Conservation (phyloP, 345 rosid species). For the Eucalyptus coolabah region DNA sequence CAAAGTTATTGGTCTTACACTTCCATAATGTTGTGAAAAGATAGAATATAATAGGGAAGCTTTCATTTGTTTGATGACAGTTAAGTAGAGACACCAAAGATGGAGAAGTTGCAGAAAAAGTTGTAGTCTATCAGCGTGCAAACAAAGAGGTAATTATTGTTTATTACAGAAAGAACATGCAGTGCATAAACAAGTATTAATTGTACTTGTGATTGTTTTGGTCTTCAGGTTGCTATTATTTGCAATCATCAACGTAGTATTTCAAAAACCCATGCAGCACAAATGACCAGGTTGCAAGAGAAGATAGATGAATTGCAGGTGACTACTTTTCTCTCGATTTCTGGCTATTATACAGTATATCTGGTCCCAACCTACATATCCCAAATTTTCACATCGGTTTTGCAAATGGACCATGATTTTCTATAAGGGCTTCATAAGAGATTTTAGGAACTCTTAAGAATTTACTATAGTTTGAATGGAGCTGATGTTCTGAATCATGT, state of each 20-base stretch:
- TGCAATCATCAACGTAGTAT: constrained; percentile 96
- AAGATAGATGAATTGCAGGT: constrained; percentile 82
- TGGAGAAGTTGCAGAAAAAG: constrained; percentile 70
- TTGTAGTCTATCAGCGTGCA: constrained; percentile 67
- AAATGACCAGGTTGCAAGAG: constrained; percentile 63
- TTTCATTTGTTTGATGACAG: constrained; percentile 23
- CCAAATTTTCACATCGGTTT: background rate
- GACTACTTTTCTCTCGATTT: background rate
- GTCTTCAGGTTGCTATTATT: constrained; percentile 86
- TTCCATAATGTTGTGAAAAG: background rate
- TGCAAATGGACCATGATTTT: background rate
- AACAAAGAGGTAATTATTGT: constrained; percentile 63
- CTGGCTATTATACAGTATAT: background rate
- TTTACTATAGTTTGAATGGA: background rate
- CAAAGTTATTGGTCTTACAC: background rate
- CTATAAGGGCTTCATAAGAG: background rate
- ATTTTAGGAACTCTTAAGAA: background rate
- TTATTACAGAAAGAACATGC: background rate
- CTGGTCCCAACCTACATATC: background rate
- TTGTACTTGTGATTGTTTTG: background rate
- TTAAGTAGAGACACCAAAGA: constrained; percentile 56
- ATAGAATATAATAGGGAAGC: background rate
- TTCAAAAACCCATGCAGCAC: constrained; percentile 74
- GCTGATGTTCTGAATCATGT: constrained; percentile 1
- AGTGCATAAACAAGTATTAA: background rate